A percentile compares a stretch with the other conserved stretches of the same genome.
phyloP scores from a whole-genome alignment of 108 stramenopile genomes.

The Fragilaria radians region DNA sequence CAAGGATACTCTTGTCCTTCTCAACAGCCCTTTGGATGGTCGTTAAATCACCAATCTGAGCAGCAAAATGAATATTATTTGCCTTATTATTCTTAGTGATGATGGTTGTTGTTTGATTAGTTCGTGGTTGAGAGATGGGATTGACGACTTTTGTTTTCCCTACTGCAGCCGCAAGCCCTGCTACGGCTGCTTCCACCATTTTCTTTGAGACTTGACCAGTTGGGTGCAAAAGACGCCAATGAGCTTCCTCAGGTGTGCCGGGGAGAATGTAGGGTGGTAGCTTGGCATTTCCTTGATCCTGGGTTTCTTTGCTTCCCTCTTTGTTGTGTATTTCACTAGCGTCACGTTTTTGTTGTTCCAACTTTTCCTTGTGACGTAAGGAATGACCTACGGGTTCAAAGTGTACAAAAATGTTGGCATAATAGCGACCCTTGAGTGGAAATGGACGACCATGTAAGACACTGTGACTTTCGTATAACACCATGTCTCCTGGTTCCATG shows the following conservation, averaged over 20 bases:
- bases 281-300: constrained; percentile 13
- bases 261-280: constrained; percentile 64
- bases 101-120: constrained; percentile 8
- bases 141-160: not conserved
- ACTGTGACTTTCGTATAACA: constrained; percentile 73
- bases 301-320: constrained; percentile 31
- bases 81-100: constrained; percentile 49
- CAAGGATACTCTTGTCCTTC: constrained; percentile 41
- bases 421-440: constrained; percentile 65
- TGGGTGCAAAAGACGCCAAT: constrained; percentile 54
- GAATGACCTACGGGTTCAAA: constrained; percentile 73
- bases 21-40: constrained; percentile 31
- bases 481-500: constrained; percentile 86
- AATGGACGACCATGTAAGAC: constrained; percentile 89
- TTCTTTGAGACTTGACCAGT: constrained; percentile 1
- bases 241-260: constrained; percentile 54
- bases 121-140: not conserved
- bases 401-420: constrained; percentile 87
- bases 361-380: constrained; percentile 54
- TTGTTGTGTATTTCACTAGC: constrained; percentile 45
- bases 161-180: not conserved
- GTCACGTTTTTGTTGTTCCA: constrained; percentile 41
- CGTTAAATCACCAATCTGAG: constrained; percentile 57
- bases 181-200: not conserved
- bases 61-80: constrained; percentile 57